Conservation (phyloP, 2,329 filamentous ascomycete genomes). For the Penicillium aurantiogriseum region DNA sequence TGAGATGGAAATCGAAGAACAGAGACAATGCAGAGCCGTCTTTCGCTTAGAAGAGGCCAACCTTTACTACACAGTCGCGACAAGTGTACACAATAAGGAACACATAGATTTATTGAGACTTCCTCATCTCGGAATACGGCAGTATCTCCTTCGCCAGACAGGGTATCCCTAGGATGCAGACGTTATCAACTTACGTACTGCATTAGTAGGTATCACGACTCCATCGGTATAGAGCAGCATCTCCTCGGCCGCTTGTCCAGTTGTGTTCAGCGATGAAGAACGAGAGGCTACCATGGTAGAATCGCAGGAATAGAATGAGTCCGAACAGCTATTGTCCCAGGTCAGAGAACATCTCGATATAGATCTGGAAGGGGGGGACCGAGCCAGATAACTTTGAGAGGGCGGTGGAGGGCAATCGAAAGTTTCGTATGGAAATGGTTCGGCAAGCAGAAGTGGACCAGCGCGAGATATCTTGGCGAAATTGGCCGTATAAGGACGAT, state of each 20-base stretch:
- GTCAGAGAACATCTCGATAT: constrained; percentile 25
- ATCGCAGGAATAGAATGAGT: constrained; percentile 29
- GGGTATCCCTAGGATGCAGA: constrained; percentile 32
- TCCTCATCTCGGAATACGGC: constrained; percentile 26
- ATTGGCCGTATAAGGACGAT: constrained; percentile 30
- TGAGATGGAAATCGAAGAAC: constrained; percentile 19
- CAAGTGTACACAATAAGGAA: constrained; percentile 22
- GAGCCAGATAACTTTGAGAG: constrained; percentile 27
- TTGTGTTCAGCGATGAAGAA: constrained; percentile 24
- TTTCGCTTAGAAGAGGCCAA: constrained; percentile 23
- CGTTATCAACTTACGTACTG: constrained; percentile 28
- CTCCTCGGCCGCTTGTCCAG: constrained; percentile 31
- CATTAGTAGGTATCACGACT: constrained; percentile 25
- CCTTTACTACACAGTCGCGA: constrained; percentile 33
- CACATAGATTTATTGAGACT: constrained; percentile 23
- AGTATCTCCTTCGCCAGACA: constrained; percentile 29
- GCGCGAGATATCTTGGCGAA: constrained; percentile 25
- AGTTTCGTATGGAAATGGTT: constrained; percentile 27
- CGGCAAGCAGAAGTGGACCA: constrained; percentile 20
- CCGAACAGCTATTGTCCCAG: constrained; percentile 20
- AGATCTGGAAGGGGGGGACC: constrained; percentile 26
- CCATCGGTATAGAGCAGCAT: constrained; percentile 36
- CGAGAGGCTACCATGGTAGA: constrained; percentile 21
- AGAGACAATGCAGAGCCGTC: constrained; percentile 18
- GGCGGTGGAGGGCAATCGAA: constrained; percentile 18